A percentile compares a stretch with the other conserved stretches of the same genome.
Evolutionary conservation across 106 monocot species (phyloP).

Genomic region (Hemerocallis citrina): DNA sequence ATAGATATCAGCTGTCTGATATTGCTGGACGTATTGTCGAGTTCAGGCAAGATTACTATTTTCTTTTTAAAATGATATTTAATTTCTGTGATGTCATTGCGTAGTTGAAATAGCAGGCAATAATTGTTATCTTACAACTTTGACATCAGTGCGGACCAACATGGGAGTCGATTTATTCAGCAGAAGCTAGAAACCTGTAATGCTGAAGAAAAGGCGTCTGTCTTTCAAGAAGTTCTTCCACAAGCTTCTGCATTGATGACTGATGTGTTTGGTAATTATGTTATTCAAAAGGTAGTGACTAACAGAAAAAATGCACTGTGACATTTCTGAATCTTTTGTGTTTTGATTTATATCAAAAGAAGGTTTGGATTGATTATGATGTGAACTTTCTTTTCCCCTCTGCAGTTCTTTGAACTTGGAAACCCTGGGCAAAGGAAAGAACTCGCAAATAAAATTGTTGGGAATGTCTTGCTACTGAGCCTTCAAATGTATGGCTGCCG

Average conservation of each 20-base stretch:
- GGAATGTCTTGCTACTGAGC: slow-evolving; percentile 68
- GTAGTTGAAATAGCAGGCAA: not conserved
- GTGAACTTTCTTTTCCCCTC: not conserved
- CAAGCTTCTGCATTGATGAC: slow-evolving; percentile 83
- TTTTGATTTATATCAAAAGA: not conserved
- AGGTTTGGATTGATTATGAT: not conserved
- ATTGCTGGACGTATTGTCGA: slow-evolving; percentile 78
- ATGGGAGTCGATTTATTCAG: slow-evolving; percentile 97
- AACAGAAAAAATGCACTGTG: not conserved
- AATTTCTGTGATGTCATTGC: not conserved
- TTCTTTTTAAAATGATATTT: not conserved
- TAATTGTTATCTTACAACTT: slow-evolving; percentile 4
- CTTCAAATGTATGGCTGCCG: slow-evolving; percentile 99
- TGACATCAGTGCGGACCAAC: slow-evolving; percentile 75
- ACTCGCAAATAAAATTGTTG: slow-evolving; percentile 72
- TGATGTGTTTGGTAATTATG: slow-evolving; percentile 97
- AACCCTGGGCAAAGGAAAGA: slow-evolving; percentile 66
- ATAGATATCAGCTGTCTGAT: slow-evolving; percentile 74
- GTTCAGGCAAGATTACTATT: slow-evolving; percentile 47
- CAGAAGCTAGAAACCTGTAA: slow-evolving; percentile 86
- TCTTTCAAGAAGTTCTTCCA: slow-evolving; percentile 88
- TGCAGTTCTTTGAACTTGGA: slow-evolving; percentile 94
- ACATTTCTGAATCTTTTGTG: not conserved
- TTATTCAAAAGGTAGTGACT: slow-evolving; percentile 74
- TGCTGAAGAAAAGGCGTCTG: slow-evolving; percentile 71